phyloP scores from a whole-genome alignment of 345 rosid species.

The Pugionium dolabratum region DNA sequence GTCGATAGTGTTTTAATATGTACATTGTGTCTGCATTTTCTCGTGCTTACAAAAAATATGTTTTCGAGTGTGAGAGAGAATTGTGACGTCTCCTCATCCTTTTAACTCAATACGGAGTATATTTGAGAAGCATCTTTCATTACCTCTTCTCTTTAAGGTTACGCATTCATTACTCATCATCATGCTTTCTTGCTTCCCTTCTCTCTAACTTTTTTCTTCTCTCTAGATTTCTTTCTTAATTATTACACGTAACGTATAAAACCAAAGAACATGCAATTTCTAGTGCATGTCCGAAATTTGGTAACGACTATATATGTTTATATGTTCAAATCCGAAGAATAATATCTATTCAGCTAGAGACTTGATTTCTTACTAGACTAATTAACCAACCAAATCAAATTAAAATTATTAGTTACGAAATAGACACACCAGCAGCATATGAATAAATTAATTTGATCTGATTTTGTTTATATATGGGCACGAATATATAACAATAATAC shows the following conservation, averaged over 20 bases:
- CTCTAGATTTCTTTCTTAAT: background rate
- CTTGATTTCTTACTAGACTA: too few species aligned
- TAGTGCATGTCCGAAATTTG: too few species aligned
- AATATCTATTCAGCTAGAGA: background rate
- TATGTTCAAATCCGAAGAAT: constrained; percentile 4
- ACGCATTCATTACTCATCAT: constrained; percentile 39
- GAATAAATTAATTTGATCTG: too few species aligned
- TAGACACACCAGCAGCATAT: too few species aligned
- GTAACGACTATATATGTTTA: too few species aligned
- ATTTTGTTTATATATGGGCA: too few species aligned
- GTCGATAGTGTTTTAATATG: constrained; percentile 20
- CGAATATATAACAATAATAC: too few species aligned
- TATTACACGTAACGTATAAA: constrained; percentile 21
- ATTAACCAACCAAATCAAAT: too few species aligned
- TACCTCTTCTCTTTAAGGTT: constrained; percentile 41
- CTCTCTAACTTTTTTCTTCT: background rate
- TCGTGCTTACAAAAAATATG: constrained; percentile 37
- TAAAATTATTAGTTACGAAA: too few species aligned
- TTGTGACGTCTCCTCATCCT: constrained; percentile 34
- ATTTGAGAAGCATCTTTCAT: constrained; percentile 42
- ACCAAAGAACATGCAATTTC: background rate
- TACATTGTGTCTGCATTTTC: constrained; percentile 30
- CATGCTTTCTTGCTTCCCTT: constrained; percentile 26
- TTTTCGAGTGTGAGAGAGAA: constrained; percentile 29
- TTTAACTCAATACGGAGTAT: constrained; percentile 6